Base-by-base conservation (phyloP, 2,329 filamentous ascomycete genomes). In the Calonectria leucothoes region DNA sequence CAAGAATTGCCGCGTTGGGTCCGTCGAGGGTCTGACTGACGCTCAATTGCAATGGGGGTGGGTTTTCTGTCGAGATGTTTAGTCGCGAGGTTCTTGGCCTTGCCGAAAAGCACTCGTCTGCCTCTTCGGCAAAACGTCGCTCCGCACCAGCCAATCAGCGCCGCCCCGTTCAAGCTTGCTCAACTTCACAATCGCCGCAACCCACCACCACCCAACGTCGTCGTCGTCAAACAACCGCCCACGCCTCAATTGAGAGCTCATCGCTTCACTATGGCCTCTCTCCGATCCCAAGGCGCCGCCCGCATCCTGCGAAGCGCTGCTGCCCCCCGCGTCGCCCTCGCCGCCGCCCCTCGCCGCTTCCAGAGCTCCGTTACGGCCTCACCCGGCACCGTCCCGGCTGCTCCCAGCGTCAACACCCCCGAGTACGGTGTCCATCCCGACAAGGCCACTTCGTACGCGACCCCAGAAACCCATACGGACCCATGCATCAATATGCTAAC, bases 401-500 rank as follows among this genome's bases (percentile, higher is more conserved):
- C 81, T 74, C 85, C 83, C 71, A 78, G 79, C 77, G 88, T 88
- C 78, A 74, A 75, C 52, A 94, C 97, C 84, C 95, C 95, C 74
- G 93, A 98, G 83, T 98, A 97, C 84, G 90, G 90, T 77, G 93
- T 93, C 52, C 92, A 92, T 65, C 90, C 94, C 80, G 96, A 98
- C 86, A 96, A 95, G 86, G 94, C 94, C 76, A 97, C 95, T 77
- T 98, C 96, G 96, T 98, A 91, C 79, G 85, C 71, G 42, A 39
- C 33, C 68, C 39, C 66, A 25, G 72, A 23, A 20, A 25, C 64
- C 29, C 29, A 48, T 73, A 37, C 25, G 69, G 23, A 42, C 15
- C 6, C 11, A 27, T 20, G 27, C 25, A 57, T 45, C 52, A 12
- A 72, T 59, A 52, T 75, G 75, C 79, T 81, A 74, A 81, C 76